Base-by-base conservation (phyloP, 1,139 yeast species). In the Saccharomyces hybrid region DNA sequence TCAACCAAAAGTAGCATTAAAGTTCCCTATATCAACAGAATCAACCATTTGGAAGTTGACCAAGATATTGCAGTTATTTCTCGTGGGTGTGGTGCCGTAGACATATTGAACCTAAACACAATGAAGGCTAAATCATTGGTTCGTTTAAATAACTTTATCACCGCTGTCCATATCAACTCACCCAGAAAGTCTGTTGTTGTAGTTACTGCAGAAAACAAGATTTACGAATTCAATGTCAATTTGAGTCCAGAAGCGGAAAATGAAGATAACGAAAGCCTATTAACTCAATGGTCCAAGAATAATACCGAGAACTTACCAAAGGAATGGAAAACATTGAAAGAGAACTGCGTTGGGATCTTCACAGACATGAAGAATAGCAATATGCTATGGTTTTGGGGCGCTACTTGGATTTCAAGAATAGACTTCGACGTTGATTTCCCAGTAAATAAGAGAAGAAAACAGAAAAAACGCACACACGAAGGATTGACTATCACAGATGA, bases 301-400 rank as follows among this genome's bases (percentile, higher is more conserved):
- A 89, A 89, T 70, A 79, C 89, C 23, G 95, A 86, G 55, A 76
- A 80, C 54, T 72, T 91, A 59, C 97, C 98, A 3, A 75, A 75
- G 46, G 83, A 83, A 59, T 82, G 87, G 59, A 70, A 78, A 31
- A 71, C 76, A 6, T 74, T 81, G 56, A 81, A 79, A 31, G 95
- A 87, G 59, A 84, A 85, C 63, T 86, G 96, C 54, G 78, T 82
- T 59, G 97, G 96, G 7, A 71, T 87, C 28, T 88, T 87, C 65
- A 64, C 62, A 26, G 78, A 75, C 51, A 66, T 68, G 6, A 54
- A 60, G 2, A 64, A 70, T 48, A 65, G 73, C 1, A 74, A 78
- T 52, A 72, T 79, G 47, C 74, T 86, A 28, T 91, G 97, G 97
- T 70, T 90, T 19, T 90, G 88, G 80, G 96, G 97, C 2, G 78